These are phyloP conservation scores for Petunia secreta DNA, from an alignment of 257 asterid genomes.

Conservation along the genomic window DNA sequence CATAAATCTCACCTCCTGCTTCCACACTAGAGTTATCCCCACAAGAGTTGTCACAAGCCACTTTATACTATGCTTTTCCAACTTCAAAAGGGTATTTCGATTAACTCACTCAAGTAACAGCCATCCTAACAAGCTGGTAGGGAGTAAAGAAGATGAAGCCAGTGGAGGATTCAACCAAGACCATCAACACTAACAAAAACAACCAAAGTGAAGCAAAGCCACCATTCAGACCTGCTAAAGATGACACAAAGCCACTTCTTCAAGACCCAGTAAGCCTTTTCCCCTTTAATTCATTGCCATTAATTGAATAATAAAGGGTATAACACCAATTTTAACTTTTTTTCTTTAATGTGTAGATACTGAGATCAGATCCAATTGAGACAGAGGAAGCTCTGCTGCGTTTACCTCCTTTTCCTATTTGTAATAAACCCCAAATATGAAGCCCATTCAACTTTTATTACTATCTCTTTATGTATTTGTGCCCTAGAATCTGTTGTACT, in stretches of 20 bases:
- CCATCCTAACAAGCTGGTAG: too few species aligned
- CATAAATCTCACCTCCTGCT: background rate
- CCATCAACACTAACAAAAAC: conserved; percentile 13
- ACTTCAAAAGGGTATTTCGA: too few species aligned
- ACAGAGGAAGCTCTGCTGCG: conserved; percentile 89
- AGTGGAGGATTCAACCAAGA: conserved; percentile 34
- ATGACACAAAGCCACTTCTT: conserved; percentile 80
- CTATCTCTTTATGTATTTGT: background rate
- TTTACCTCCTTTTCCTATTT: conserved; percentile 71
- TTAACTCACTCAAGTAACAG: too few species aligned
- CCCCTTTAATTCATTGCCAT: background rate
- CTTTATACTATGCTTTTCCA: too few species aligned
- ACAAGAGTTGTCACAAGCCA: background rate
- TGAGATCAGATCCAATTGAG: conserved; percentile 89
- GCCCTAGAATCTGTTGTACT: background rate
- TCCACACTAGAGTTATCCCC: background rate
- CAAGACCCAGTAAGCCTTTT: conserved; percentile 63
- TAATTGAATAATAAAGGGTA: too few species aligned
- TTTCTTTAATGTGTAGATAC: conserved; percentile 43
- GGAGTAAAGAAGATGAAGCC: conserved; percentile 37
- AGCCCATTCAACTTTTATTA: conserved; percentile 10
- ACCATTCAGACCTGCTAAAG: conserved; percentile 66
- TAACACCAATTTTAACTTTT: too few species aligned
- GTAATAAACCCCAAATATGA: conserved; percentile 26
- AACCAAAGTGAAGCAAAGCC: conserved; percentile 51